Conservation (phyloP, 495 filamentous ascomycete genomes). For the Aspergillus steynii region DNA sequence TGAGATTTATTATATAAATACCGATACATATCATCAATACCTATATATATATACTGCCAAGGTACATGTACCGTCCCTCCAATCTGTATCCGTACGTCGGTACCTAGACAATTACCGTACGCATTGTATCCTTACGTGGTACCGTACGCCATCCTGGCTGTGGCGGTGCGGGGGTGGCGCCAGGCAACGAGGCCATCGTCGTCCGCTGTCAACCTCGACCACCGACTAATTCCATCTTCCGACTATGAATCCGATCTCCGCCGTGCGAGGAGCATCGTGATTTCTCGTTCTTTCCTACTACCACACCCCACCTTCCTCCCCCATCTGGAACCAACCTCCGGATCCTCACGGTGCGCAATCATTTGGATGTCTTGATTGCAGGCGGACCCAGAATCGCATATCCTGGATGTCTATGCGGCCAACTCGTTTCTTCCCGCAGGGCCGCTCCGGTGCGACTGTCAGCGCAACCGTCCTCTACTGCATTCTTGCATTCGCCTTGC, state of each 20-base stretch:
- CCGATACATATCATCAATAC: neutral
- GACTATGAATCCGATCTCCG: neutral
- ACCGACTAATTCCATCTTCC: too few species aligned
- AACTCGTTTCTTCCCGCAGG: conserved; percentile 64
- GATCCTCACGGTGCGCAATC: too few species aligned
- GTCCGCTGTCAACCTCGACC: too few species aligned
- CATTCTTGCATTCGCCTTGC: conserved; percentile 55
- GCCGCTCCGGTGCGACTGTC: conserved; percentile 65
- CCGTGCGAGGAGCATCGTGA: conserved; percentile 3
- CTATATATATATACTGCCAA: neutral
- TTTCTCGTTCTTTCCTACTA: neutral
- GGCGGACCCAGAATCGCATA: neutral
- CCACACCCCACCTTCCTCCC: neutral
- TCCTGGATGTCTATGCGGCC: conserved; percentile 53
- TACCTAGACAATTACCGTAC: too few species aligned
- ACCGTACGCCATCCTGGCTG: too few species aligned
- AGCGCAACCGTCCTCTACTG: conserved; percentile 56
- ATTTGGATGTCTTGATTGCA: neutral
- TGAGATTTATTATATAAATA: neutral
- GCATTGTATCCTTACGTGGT: too few species aligned
- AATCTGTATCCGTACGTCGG: too few species aligned
- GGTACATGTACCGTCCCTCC: too few species aligned
- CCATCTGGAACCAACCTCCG: too few species aligned
- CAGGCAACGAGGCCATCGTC: too few species aligned
- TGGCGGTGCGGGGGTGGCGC: too few species aligned